These are phyloP conservation scores for Articulospora tetracladia DNA, from an alignment of 495 filamentous ascomycete species.

Conservation along the genomic window DNA sequence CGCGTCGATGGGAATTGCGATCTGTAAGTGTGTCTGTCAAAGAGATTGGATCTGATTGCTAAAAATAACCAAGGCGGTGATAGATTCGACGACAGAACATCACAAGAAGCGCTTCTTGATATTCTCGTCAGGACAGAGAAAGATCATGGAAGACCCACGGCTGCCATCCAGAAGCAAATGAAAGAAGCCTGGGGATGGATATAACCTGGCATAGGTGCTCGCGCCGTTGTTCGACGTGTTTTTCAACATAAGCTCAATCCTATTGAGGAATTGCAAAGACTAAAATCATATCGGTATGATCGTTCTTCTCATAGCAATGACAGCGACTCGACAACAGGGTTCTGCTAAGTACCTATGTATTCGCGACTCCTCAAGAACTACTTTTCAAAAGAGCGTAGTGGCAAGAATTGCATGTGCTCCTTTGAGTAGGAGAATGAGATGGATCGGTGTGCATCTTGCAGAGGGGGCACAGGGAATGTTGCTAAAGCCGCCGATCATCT, in stretches of 20 bases:
- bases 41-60: conserved; percentile 3
- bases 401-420: too few species aligned
- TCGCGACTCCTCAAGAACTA: too few species aligned
- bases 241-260: neutral
- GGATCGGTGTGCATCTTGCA: too few species aligned
- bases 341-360: too few species aligned
- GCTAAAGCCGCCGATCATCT: too few species aligned
- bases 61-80: conserved; percentile 38
- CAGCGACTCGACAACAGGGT: too few species aligned
- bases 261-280: neutral
- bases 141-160: conserved; percentile 42
- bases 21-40: conserved; percentile 33
- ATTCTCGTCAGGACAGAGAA: conserved; percentile 39
- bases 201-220: neutral
- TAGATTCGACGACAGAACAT: conserved; percentile 35
- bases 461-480: too few species aligned
- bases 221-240: neutral
- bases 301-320: too few species aligned
- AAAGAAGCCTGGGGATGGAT: conserved; percentile 38
- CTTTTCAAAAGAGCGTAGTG: too few species aligned
- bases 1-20: conserved; percentile 48
- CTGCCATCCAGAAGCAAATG: conserved; percentile 34
- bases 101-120: conserved; percentile 40
- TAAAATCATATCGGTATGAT: too few species aligned
- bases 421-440: too few species aligned